phyloP scores from a whole-genome alignment of 2,329 filamentous ascomycete genomes.

The Aureobasidium sp. region DNA sequence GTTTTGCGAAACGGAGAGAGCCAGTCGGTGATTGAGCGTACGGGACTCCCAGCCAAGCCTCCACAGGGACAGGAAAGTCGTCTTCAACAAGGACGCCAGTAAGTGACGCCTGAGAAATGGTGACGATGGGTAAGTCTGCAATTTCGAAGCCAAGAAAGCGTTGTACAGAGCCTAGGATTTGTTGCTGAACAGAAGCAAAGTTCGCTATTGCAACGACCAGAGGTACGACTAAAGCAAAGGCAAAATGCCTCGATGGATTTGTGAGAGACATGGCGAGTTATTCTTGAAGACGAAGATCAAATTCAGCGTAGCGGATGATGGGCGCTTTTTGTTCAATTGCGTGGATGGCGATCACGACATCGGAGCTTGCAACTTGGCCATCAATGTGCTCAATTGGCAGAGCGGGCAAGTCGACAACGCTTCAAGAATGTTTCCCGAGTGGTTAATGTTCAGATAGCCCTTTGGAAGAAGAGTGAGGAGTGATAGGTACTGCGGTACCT shows the following conservation, averaged over 20 bases:
- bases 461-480: background rate
- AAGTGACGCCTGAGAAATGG: constrained; percentile 21
- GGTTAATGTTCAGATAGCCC: background rate
- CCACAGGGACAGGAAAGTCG: constrained; percentile 22
- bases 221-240: background rate
- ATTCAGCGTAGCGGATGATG: background rate
- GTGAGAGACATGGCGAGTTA: background rate
- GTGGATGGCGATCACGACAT: background rate
- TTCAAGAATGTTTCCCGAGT: background rate
- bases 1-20: constrained; percentile 23
- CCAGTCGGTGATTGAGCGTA: constrained; percentile 23
- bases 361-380: background rate
- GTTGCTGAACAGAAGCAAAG: constrained; percentile 2
- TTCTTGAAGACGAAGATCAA: background rate
- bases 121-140: constrained; percentile 12
- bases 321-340: background rate
- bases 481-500: background rate
- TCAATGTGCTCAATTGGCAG: background rate
- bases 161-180: background rate
- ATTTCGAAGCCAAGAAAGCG: background rate
- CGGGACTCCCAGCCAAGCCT: constrained; percentile 24
- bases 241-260: background rate
- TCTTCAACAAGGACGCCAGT: constrained; percentile 21
- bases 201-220: background rate
- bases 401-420: background rate